Evolutionary conservation across 2,329 filamentous ascomycete species (phyloP).

Genomic region (Scedosporium minutisporum): DNA sequence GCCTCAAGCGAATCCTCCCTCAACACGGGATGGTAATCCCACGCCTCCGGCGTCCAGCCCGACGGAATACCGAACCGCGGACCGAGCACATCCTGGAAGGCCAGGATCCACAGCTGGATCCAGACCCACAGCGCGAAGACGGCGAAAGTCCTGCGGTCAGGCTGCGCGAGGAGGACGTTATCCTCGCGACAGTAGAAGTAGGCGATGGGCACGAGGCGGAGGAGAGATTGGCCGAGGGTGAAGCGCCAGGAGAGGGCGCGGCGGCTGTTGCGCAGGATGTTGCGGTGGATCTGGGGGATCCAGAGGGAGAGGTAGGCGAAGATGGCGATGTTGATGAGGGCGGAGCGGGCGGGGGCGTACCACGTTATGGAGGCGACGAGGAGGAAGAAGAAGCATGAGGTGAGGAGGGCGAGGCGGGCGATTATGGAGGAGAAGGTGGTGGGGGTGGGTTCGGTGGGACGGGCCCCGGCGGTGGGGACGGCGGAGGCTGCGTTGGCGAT

Average conservation of each 20-base stretch:
- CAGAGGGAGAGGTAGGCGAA: constrained; percentile 82
- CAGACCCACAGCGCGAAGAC: constrained; percentile 66
- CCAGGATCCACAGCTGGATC: constrained; percentile 73
- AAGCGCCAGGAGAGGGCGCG: constrained; percentile 89
- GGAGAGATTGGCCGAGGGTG: constrained; percentile 69
- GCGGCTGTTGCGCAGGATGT: constrained; percentile 81
- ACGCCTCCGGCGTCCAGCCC: constrained; percentile 61
- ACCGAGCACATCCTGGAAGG: constrained; percentile 73
- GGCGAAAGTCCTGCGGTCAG: constrained; percentile 56
- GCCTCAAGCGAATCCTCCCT: constrained; percentile 74
- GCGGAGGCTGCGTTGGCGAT: constrained; percentile 30
- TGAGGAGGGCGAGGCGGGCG: constrained; percentile 45
- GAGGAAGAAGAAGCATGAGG: constrained; percentile 47
- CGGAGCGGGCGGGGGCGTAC: constrained; percentile 43
- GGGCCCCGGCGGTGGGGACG: constrained; percentile 21
- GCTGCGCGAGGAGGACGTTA: constrained; percentile 72
- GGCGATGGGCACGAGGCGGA: constrained; percentile 69
- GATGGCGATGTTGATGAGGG: constrained; percentile 54
- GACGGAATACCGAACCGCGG: constrained; percentile 76
- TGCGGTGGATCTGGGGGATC: constrained; percentile 85
- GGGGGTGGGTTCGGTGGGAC: constrained; percentile 14
- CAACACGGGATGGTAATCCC: constrained; percentile 90
- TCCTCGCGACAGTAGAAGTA: constrained; percentile 74
- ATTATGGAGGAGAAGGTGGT: constrained; percentile 47
- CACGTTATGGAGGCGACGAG: constrained; percentile 51